These are phyloP conservation scores for Arachnomyces sp. DNA, from an alignment of 2,329 filamentous ascomycete species.

Conservation along the genomic window DNA sequence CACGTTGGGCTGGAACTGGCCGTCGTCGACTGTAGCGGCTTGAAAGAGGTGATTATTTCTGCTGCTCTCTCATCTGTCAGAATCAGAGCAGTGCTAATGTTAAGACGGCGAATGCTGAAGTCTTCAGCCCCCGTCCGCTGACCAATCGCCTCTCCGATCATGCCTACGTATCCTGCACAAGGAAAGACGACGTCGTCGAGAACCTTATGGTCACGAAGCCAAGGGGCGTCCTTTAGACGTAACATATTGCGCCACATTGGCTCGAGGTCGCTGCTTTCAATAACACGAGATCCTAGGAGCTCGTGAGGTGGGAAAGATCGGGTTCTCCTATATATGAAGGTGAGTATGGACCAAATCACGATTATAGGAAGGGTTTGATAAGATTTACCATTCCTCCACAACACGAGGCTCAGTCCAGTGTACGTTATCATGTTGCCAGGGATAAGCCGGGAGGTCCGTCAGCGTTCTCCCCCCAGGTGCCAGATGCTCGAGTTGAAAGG, in stretches of 20 bases:
- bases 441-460: constrained; percentile 35
- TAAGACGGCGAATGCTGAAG: constrained; percentile 12
- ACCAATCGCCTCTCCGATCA: constrained; percentile 26
- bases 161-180: constrained; percentile 20
- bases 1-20: not conserved
- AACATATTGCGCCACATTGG: constrained; percentile 22
- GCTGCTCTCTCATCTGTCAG: constrained; percentile 10
- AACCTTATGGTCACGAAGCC: constrained; percentile 27
- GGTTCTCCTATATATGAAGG: constrained; percentile 5
- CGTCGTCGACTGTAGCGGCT: not conserved
- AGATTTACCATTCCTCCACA: constrained; percentile 14
- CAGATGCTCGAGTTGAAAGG: constrained; percentile 4
- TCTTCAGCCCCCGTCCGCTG: constrained; percentile 16
- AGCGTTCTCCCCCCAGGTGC: constrained; percentile 4
- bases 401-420: constrained; percentile 38
- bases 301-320: constrained; percentile 19
- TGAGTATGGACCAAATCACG: not conserved
- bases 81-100: constrained; percentile 15
- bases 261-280: constrained; percentile 20
- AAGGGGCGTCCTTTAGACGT: constrained; percentile 18
- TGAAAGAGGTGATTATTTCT: constrained; percentile 16
- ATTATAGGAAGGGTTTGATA: constrained; percentile 4
- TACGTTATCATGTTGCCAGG: constrained; percentile 40
- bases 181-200: constrained; percentile 20
- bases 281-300: constrained; percentile 18